Evolutionary conservation across 352 stramenopile species (phyloP).

Genomic region (Phytophthora crassamura): DNA sequence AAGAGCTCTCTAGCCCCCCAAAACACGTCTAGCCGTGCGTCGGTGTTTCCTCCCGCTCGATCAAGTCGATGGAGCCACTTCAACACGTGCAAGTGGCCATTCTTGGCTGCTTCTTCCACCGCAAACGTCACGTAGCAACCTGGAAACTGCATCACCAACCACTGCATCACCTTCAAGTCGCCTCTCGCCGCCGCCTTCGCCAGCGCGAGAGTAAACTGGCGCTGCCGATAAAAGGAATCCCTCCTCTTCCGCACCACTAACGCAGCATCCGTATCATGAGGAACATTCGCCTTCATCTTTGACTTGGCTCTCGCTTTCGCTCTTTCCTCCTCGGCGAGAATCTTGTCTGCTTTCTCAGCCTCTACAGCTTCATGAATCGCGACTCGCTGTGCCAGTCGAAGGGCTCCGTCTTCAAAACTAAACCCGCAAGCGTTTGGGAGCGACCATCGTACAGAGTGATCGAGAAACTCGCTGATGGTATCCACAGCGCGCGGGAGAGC

Average conservation of each 20-base stretch:
- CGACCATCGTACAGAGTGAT: conserved; percentile 39
- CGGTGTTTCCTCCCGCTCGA: not conserved
- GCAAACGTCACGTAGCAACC: conserved; percentile 40
- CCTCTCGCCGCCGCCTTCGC: conserved; percentile 36
- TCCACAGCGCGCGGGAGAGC: conserved; percentile 35
- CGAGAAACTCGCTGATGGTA: conserved; percentile 43
- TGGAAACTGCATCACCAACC: conserved; percentile 35
- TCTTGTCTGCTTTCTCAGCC: conserved; percentile 23
- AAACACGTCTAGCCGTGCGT: conserved; percentile 27
- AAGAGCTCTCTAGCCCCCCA: conserved; percentile 47
- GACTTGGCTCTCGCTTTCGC: conserved; percentile 16
- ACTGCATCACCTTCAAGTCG: conserved; percentile 38
- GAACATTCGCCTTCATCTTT: conserved; percentile 8
- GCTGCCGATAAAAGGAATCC: conserved; percentile 37
- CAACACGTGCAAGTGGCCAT: conserved; percentile 44
- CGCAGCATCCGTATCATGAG: conserved; percentile 18
- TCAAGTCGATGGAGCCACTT: conserved; percentile 38
- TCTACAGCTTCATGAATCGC: conserved; percentile 21
- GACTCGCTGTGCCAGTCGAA: conserved; percentile 35
- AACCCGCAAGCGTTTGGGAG: conserved; percentile 38
- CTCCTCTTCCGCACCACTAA: conserved; percentile 15
- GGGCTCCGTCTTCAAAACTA: conserved; percentile 22
- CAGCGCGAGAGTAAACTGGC: conserved; percentile 38
- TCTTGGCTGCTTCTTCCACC: conserved; percentile 38
- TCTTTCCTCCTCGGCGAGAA: conserved; percentile 17